Conservation (phyloP, 768 basidiomycete genomes). For the Naganishia onofrii region DNA sequence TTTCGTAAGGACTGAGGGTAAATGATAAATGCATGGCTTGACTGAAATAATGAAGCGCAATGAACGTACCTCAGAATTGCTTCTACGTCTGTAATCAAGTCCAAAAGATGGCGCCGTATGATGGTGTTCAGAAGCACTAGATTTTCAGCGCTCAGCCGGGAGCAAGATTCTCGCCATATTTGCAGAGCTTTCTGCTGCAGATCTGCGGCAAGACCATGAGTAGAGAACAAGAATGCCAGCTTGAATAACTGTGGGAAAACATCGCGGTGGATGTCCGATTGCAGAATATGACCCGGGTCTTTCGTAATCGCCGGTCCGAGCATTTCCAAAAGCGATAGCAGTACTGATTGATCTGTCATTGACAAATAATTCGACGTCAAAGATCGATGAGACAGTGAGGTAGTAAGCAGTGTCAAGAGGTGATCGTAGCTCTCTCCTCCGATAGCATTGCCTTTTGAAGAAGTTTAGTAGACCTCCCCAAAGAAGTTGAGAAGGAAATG, state of each 20-base stretch:
- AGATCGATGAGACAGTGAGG: slow-evolving; percentile 35
- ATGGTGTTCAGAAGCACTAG: not conserved
- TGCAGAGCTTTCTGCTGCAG: not conserved
- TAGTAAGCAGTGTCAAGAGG: slow-evolving; percentile 41
- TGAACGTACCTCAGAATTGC: not conserved
- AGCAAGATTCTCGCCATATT: not conserved
- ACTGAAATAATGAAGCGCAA: not conserved
- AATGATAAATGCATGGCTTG: not conserved
- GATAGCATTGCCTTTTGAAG: slow-evolving; percentile 13
- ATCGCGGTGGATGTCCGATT: slow-evolving; percentile 8
- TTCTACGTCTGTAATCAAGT: slow-evolving; percentile 2
- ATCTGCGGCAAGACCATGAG: not conserved
- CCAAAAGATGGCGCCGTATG: not conserved
- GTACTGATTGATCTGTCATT: not conserved
- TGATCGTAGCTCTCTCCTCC: slow-evolving; percentile 40
- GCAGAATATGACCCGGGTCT: slow-evolving; percentile 3
- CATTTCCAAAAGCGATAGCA: slow-evolving; percentile 2
- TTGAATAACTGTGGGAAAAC: slow-evolving; percentile 9
- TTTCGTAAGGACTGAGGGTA: slow-evolving; percentile 1
- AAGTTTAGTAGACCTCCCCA: not conserved
- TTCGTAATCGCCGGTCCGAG: slow-evolving; percentile 8
- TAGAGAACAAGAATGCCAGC: not conserved
- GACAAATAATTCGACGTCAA: not conserved
- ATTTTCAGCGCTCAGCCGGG: not conserved
- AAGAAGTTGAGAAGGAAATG: not conserved